phyloP scores from a whole-genome alignment of 495 filamentous ascomycete species.

The Annulohypoxylon moriforme region DNA sequence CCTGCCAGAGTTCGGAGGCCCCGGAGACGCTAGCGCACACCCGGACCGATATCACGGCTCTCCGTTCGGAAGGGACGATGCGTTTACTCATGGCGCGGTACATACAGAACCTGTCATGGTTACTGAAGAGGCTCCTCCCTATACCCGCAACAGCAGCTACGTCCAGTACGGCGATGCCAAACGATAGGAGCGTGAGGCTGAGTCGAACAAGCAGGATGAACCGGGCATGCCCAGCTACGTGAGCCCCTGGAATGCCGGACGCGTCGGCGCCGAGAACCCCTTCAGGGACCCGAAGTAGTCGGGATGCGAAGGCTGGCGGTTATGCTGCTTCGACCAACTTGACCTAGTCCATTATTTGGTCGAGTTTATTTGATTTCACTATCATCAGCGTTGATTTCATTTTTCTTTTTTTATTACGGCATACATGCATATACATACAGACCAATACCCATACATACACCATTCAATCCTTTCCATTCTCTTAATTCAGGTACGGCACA shows the following conservation, averaged over 20 bases:
- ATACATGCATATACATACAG: constrained; percentile 20
- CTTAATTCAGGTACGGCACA: constrained; percentile 10
- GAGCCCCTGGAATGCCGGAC: background rate
- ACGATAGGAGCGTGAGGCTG: constrained; percentile 19
- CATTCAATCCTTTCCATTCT: background rate
- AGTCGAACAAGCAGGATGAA: background rate
- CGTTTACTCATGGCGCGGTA: constrained; percentile 28
- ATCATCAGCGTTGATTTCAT: constrained; percentile 10
- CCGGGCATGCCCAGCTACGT: background rate
- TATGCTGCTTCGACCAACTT: no score
- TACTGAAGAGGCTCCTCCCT: constrained; percentile 38
- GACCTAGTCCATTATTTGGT: background rate
- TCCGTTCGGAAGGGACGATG: constrained; percentile 31
- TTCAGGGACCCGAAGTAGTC: constrained; percentile 24
- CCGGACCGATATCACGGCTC: constrained; percentile 34
- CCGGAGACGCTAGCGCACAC: constrained; percentile 34
- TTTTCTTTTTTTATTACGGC: background rate
- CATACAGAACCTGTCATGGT: constrained; percentile 30
- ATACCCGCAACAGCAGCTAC: constrained; percentile 40
- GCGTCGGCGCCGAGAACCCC: constrained; percentile 16
- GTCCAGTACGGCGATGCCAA: constrained; percentile 40
- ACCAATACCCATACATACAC: constrained; percentile 8
- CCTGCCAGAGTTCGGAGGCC: constrained; percentile 32
- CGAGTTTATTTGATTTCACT: constrained; percentile 5
- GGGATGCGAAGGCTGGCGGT: background rate